Evolutionary conservation across 139 green algal genomes (phyloP).

Genomic region (Deuterostichococcus epilithicus): DNA sequence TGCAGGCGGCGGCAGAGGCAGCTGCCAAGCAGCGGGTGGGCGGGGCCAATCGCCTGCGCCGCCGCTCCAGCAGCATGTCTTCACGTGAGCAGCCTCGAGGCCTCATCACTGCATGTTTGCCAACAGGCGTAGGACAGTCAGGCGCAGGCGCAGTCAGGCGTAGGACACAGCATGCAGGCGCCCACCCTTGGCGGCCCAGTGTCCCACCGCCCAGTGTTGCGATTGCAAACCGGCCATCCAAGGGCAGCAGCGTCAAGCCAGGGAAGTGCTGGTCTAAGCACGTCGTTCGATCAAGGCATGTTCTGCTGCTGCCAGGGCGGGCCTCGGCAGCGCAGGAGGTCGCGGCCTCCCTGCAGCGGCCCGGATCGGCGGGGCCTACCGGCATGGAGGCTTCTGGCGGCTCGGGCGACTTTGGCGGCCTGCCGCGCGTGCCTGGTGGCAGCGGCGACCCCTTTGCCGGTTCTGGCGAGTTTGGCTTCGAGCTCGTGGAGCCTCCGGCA

Average conservation of each 20-base stretch:
- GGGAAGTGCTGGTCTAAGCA: too few species aligned
- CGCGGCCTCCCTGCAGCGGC: background rate
- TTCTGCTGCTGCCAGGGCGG: too few species aligned
- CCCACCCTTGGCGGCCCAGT: too few species aligned
- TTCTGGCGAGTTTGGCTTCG: background rate
- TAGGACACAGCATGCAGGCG: too few species aligned
- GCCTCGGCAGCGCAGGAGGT: background rate
- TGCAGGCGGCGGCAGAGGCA: background rate
- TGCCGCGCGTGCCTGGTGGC: too few species aligned
- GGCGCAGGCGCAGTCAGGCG: too few species aligned
- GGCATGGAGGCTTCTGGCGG: background rate
- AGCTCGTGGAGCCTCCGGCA: background rate
- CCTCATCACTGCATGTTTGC: too few species aligned
- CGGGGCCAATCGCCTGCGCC: background rate
- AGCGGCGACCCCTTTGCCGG: background rate
- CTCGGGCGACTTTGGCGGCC: background rate
- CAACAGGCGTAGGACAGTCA: too few species aligned
- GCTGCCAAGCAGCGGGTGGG: background rate
- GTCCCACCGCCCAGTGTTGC: too few species aligned
- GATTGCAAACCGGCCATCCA: too few species aligned
- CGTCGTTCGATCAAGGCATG: too few species aligned
- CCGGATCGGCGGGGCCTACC: background rate
- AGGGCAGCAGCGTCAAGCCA: too few species aligned
- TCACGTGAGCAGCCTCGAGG: background rate
- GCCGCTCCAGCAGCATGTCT: background rate